A percentile compares a stretch with the other conserved stretches of the same genome.
Conservation (phyloP, 2,329 filamentous ascomycete species). For the Drechslerella coelobrocha region DNA sequence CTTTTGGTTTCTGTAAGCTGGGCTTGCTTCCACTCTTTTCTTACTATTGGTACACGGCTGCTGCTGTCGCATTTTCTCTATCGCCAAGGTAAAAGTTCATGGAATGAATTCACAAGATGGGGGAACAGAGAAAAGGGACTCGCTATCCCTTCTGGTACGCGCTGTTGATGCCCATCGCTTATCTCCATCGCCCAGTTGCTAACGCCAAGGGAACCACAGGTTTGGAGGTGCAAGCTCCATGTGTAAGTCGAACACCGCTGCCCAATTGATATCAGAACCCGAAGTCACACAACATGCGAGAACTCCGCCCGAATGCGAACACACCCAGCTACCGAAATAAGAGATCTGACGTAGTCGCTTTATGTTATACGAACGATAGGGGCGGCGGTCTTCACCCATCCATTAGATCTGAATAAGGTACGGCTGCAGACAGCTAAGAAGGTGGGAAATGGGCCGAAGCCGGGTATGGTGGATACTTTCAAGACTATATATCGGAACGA, state of each 20-base stretch:
- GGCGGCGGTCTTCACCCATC: slow-evolving; percentile 90
- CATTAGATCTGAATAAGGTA: slow-evolving; percentile 65
- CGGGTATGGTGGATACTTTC: slow-evolving; percentile 79
- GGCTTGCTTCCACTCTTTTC: slow-evolving; percentile 10
- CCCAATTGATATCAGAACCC: slow-evolving; percentile 2
- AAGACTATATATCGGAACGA: slow-evolving; percentile 77
- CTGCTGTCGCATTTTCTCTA: slow-evolving; percentile 4
- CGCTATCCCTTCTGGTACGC: slow-evolving; percentile 49
- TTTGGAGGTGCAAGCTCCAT: slow-evolving; percentile 50
- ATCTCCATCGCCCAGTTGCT: slow-evolving; percentile 20
- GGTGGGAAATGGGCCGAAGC: slow-evolving; percentile 49
- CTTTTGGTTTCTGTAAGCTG: neutral
- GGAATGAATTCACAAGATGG: slow-evolving; percentile 38
- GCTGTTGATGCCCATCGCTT: slow-evolving; percentile 7
- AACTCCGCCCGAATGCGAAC: neutral
- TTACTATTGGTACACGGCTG: slow-evolving; percentile 12
- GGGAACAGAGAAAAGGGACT: slow-evolving; percentile 39
- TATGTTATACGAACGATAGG: slow-evolving; percentile 7
- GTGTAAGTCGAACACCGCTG: slow-evolving; percentile 33
- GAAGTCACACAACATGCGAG: neutral
- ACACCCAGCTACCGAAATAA: too few relatives aligned
- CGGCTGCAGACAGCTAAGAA: slow-evolving; percentile 55
- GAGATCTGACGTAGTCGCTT: neutral
- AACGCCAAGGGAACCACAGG: slow-evolving; percentile 28
- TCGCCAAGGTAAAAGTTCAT: neutral